phyloP scores from a whole-genome alignment of 495 filamentous ascomycete genomes.

The Glarea lozoyensis region DNA sequence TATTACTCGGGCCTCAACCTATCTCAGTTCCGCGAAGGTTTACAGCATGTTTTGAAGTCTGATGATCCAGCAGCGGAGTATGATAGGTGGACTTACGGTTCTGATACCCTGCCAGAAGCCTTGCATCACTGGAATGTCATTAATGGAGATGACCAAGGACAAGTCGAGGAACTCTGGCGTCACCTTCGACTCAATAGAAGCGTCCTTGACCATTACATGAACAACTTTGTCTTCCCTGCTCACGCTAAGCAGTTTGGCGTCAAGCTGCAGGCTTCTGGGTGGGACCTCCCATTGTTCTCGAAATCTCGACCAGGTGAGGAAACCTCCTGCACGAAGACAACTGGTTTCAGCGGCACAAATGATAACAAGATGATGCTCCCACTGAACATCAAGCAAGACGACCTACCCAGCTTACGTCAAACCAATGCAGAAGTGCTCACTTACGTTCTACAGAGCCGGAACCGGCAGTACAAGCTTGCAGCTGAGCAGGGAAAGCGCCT shows the following conservation, averaged over 20 bases:
- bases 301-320: conserved; percentile 3
- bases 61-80: conserved; percentile 33
- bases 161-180: conserved; percentile 27
- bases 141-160: conserved; percentile 28
- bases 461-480: conserved; percentile 20
- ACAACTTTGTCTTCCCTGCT: conserved; percentile 31
- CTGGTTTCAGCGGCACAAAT: conserved; percentile 37
- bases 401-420: conserved; percentile 25
- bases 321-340: conserved; percentile 22
- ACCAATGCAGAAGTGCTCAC: conserved; percentile 35
- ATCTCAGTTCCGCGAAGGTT: conserved; percentile 32
- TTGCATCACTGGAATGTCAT: conserved; percentile 26
- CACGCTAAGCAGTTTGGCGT: conserved; percentile 31
- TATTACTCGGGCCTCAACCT: conserved; percentile 38
- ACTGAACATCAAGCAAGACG: conserved; percentile 29
- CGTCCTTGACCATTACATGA: conserved; percentile 32
- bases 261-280: conserved; percentile 34
- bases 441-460: conserved; percentile 29
- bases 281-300: conserved; percentile 28
- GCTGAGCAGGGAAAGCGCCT: conserved; percentile 20
- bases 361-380: conserved; percentile 31
- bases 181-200: conserved; percentile 22
- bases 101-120: conserved; percentile 17
- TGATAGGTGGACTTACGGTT: conserved; percentile 27
- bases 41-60: conserved; percentile 16